Conservation (phyloP, 73 alveolate genomes). For the Paramecium octaurelia region DNA sequence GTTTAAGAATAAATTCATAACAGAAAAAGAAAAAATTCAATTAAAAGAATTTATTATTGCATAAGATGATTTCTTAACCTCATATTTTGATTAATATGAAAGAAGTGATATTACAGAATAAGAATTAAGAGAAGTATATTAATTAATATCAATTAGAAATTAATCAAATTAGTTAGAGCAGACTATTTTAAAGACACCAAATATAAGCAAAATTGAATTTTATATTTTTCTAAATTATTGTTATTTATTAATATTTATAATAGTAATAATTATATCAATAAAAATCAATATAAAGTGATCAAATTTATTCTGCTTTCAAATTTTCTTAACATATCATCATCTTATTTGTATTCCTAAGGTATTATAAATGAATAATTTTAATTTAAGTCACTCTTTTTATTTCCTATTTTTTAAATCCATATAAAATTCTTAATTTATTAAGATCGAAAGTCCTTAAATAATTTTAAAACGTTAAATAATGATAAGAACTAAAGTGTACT, state of each 20-base stretch:
- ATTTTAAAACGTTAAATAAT: background rate
- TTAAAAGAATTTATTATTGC: conserved; percentile 18
- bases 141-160: background rate
- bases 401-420: conserved; percentile 9
- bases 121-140: conserved; percentile 20
- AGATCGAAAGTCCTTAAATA: background rate
- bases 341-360: background rate
- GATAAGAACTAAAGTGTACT: background rate
- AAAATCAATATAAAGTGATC: background rate
- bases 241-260: background rate
- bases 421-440: conserved; percentile 8
- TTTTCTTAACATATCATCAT: background rate
- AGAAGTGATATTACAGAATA: conserved; percentile 34
- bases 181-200: background rate
- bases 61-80: background rate
- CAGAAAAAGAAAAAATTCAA: background rate
- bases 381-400: background rate
- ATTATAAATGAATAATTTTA: background rate
- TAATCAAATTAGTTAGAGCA: background rate
- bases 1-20: background rate
- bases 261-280: background rate
- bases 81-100: conserved; percentile 26
- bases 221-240: background rate
- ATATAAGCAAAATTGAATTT: background rate
- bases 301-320: conserved; percentile 26